Percentiles rank a stretch among this genome's conserved stretches.
Conservation (phyloP, 768 basidiomycete species). For the Termitomyces sp. region DNA sequence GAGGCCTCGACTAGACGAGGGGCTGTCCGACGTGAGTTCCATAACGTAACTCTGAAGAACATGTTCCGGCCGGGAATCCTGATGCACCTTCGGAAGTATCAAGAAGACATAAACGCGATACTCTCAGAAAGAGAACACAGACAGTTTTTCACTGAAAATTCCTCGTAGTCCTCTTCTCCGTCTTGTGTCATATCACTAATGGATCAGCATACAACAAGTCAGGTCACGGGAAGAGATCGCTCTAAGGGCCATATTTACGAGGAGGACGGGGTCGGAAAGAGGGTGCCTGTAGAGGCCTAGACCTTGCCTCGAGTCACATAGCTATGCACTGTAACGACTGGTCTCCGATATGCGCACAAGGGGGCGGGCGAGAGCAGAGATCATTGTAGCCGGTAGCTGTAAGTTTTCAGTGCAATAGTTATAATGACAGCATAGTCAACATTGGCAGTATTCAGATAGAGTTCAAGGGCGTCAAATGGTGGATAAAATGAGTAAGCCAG, state of each 20-base stretch:
- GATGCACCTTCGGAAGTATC: no score
- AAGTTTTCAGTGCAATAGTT: background rate
- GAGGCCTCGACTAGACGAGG: background rate
- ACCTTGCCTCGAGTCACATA: background rate
- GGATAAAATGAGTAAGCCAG: background rate
- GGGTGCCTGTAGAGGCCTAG: background rate
- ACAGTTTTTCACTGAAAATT: background rate
- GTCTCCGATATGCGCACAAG: background rate
- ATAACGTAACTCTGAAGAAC: background rate
- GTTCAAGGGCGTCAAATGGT: background rate
- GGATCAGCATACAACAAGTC: background rate
- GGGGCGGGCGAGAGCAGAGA: background rate
- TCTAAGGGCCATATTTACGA: background rate
- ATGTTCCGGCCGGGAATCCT: background rate
- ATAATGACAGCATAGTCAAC: background rate
- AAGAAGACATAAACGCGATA: background rate
- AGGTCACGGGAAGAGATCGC: background rate
- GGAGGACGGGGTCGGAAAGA: background rate
- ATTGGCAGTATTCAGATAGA: background rate
- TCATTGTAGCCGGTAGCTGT: background rate
- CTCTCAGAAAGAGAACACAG: background rate
- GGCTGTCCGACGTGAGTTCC: background rate
- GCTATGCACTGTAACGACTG: no score
- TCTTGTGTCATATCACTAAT: background rate
- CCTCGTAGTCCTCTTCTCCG: background rate